These are phyloP conservation scores for Pterulicium gracile DNA, from an alignment of 1,284 basidiomycete species.

Conservation along the genomic window DNA sequence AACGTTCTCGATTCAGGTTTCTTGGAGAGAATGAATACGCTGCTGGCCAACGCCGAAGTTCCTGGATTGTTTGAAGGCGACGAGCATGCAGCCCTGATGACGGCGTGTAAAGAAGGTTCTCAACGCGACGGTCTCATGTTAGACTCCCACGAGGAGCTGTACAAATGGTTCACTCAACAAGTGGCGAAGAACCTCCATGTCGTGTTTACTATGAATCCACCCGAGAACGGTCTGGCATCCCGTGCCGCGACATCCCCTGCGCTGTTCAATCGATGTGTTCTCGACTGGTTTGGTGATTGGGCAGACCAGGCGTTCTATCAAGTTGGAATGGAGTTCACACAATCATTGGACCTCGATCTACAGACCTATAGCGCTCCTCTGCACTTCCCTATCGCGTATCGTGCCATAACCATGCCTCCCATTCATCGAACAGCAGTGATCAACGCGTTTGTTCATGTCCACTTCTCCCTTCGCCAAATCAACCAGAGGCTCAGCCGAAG, in stretches of 20 bases:
- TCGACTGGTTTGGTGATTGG: slow-evolving; percentile 99
- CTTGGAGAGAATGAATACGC: slow-evolving; percentile 97
- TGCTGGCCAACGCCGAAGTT: slow-evolving; percentile 98
- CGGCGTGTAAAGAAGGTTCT: slow-evolving; percentile 96
- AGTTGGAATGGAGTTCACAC: slow-evolving; percentile 92
- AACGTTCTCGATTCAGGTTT: slow-evolving; percentile 98
- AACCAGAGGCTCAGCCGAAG: slow-evolving; percentile 84
- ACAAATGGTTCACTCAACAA: slow-evolving; percentile 95
- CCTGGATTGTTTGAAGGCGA: slow-evolving; percentile 98
- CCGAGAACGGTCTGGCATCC: slow-evolving; percentile 89
- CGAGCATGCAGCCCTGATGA: slow-evolving; percentile 94
- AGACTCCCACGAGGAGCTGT: slow-evolving; percentile 94
- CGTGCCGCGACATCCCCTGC: slow-evolving; percentile 96
- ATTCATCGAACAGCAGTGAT: slow-evolving; percentile 81
- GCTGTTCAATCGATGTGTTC: slow-evolving; percentile 94
- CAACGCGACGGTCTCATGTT: slow-evolving; percentile 97
- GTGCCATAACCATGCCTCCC: slow-evolving; percentile 73
- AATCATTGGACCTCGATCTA: slow-evolving; percentile 82
- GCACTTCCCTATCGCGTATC: slow-evolving; percentile 83
- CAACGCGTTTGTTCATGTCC: slow-evolving; percentile 91
- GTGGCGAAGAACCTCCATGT: slow-evolving; percentile 95
- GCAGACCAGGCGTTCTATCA: slow-evolving; percentile 96
- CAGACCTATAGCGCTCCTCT: slow-evolving; percentile 68
- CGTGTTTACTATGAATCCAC: slow-evolving; percentile 99
- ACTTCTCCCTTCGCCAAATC: slow-evolving; percentile 83